Conservation (phyloP, 139 green algal genomes). For the Tetraselmis chui region DNA sequence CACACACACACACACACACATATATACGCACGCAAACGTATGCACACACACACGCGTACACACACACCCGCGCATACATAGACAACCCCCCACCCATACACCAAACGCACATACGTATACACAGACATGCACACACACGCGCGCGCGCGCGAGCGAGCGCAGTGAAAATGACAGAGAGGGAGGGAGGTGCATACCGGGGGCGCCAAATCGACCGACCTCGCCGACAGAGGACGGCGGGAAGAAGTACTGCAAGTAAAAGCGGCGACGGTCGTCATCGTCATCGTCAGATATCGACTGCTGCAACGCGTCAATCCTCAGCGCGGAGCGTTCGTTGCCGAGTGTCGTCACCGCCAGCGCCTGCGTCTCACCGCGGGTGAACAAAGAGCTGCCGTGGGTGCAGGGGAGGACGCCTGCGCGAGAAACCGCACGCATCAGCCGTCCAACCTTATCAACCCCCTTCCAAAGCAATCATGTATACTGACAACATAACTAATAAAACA, state of each 20-base stretch:
- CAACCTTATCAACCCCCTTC: no score
- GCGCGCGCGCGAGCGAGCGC: background rate
- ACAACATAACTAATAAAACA: no score
- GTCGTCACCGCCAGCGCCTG: conserved; percentile 55
- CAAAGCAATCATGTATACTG: no score
- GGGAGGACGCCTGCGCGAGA: conserved; percentile 50
- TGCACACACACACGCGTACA: no score
- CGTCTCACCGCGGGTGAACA: conserved; percentile 97
- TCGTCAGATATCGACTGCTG: conserved; percentile 9
- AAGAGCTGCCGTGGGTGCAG: conserved; percentile 79
- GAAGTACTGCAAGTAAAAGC: conserved; percentile 98
- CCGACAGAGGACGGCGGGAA: conserved; percentile 93
- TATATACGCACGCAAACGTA: no score
- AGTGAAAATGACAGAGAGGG: background rate
- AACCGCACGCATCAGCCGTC: no score
- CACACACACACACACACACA: no score
- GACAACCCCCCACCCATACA: no score
- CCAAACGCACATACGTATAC: no score
- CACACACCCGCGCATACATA: no score
- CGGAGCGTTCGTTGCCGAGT: conserved; percentile 30
- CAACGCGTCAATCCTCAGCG: conserved; percentile 39
- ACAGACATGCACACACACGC: no score
- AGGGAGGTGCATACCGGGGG: background rate
- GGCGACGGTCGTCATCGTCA: conserved; percentile 31
- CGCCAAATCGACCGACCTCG: conserved; percentile 71